Percentiles rank a stretch among this genome's conserved stretches.
Evolutionary conservation across 305 asterid species (phyloP).

Genomic region (Solanum aculeatissimum): DNA sequence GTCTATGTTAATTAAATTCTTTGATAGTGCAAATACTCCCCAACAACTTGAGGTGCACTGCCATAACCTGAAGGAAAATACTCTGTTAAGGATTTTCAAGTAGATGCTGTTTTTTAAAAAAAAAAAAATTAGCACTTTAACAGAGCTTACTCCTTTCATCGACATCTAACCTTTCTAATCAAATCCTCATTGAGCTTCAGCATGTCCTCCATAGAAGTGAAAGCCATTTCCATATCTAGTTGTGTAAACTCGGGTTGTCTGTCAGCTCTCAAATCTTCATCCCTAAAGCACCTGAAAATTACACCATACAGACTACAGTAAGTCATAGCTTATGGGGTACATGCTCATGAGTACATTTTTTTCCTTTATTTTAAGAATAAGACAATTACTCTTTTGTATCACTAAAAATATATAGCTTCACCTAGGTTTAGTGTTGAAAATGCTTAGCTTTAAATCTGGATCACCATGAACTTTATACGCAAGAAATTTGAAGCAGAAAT

Average conservation of each 20-base stretch:
- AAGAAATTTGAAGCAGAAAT: neutral
- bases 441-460: neutral
- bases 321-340: neutral
- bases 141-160: neutral
- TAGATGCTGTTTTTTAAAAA: neutral
- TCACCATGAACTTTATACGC: neutral
- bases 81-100: neutral
- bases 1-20: neutral
- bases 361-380: neutral
- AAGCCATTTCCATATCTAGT: constrained; percentile 95
- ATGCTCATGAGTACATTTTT: neutral
- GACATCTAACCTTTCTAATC: constrained; percentile 66
- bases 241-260: constrained; percentile 98
- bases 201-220: constrained; percentile 91
- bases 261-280: constrained; percentile 98
- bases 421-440: neutral
- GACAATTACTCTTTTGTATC: neutral
- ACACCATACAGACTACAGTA: neutral
- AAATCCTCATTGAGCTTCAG: constrained; percentile 90
- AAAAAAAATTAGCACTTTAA: neutral
- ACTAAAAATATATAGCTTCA: neutral
- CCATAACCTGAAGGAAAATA: neutral
- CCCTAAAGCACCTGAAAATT: constrained; percentile 83
- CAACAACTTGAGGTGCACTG: neutral
- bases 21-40: neutral